These are phyloP conservation scores for Spathaspora sp. DNA, from an alignment of 1,139 yeast genomes.

Conservation along the genomic window DNA sequence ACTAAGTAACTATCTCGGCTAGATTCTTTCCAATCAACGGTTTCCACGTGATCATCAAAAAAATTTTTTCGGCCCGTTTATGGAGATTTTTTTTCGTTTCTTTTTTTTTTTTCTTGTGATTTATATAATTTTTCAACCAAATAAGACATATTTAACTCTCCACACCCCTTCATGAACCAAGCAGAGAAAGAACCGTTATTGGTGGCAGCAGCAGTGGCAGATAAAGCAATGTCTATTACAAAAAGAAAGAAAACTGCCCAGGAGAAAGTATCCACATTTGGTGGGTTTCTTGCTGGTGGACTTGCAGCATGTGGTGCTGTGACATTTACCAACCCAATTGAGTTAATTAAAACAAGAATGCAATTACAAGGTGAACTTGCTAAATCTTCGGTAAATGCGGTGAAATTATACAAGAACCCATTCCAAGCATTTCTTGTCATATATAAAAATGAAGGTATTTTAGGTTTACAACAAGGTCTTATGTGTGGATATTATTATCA, in stretches of 20 bases:
- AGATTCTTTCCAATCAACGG: no score
- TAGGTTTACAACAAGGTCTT: slow-evolving; percentile 88
- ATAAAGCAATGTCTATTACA: not conserved
- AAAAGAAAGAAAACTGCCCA: slow-evolving; percentile 28
- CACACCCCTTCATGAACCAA: not conserved
- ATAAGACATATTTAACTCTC: not conserved
- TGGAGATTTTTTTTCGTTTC: not conserved
- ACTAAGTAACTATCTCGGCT: no score
- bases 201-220: not conserved
- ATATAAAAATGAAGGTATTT: slow-evolving; percentile 75
- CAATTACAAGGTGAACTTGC: slow-evolving; percentile 92
- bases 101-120: not conserved
- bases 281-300: slow-evolving; percentile 93
- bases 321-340: slow-evolving; percentile 94
- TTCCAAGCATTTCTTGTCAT: slow-evolving; percentile 81
- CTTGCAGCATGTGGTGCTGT: slow-evolving; percentile 98
- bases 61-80: not conserved
- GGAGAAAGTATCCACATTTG: slow-evolving; percentile 60
- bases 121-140: not conserved
- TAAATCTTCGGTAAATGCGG: slow-evolving; percentile 45
- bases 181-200: not conserved
- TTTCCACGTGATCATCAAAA: not conserved
- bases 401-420: slow-evolving; percentile 72
- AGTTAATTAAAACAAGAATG: slow-evolving; percentile 91
- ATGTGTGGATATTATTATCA: slow-evolving; percentile 84